Conservation (phyloP, 2,329 filamentous ascomycete species). For the Neurospora sp. region DNA sequence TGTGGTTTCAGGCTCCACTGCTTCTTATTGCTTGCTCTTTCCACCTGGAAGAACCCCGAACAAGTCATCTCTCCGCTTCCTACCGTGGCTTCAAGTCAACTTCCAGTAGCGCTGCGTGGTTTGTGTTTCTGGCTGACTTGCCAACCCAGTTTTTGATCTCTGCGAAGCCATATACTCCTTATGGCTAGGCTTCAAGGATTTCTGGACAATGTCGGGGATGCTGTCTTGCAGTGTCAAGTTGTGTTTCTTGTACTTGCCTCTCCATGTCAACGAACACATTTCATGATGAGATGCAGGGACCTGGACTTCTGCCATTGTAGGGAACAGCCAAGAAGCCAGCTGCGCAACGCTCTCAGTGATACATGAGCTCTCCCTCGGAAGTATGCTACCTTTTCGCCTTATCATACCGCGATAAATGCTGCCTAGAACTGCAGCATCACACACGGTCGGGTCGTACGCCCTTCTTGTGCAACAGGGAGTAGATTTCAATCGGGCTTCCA, state of each 20-base stretch:
- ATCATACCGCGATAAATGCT: not conserved
- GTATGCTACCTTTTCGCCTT: not conserved
- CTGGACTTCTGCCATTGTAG: not conserved
- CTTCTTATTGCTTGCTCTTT: no score
- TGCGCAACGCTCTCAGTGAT: not conserved
- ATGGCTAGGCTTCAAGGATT: not conserved
- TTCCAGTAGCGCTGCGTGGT: not conserved
- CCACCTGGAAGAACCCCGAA: not conserved
- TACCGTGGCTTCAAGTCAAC: not conserved
- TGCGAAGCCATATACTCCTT: not conserved
- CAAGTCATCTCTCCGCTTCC: not conserved
- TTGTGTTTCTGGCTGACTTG: not conserved
- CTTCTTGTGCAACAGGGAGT: not conserved
- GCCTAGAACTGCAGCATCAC: not conserved
- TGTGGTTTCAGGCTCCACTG: fast-evolving
- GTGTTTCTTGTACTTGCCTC: not conserved
- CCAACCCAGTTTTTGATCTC: not conserved
- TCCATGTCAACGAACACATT: not conserved
- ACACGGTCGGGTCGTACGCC: no score
- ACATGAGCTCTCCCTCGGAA: not conserved
- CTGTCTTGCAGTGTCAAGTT: not conserved
- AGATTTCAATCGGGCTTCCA: not conserved
- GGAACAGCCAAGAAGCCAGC: not conserved
- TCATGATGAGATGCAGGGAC: no score
- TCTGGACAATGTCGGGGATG: not conserved